Conservation (phyloP, 2,329 filamentous ascomycete species). For the Aschersonia sp. region DNA sequence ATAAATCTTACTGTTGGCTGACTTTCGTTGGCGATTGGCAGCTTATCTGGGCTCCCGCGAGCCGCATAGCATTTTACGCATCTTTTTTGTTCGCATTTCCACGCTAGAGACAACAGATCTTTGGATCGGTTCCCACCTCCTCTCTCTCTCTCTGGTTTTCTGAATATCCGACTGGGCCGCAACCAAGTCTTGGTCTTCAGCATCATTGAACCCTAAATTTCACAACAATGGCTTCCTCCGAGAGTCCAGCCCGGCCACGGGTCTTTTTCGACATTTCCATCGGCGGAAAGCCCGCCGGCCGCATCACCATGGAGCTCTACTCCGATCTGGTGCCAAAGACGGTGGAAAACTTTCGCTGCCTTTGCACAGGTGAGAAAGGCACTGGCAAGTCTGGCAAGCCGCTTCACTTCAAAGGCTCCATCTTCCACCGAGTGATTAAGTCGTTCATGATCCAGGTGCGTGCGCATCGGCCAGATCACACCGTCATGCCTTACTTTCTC, state of each 20-base stretch:
- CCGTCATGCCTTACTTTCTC: neutral
- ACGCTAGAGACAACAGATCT: too few relatives aligned
- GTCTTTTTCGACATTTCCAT: conserved; percentile 93
- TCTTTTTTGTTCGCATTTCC: too few relatives aligned
- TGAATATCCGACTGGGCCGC: neutral
- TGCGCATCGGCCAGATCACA: neutral
- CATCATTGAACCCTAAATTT: neutral
- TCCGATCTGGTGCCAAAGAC: conserved; percentile 76
- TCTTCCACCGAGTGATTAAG: conserved; percentile 96
- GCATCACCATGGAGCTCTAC: conserved; percentile 77
- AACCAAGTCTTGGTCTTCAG: neutral
- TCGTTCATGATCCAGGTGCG: conserved; percentile 71
- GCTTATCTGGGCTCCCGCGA: too few relatives aligned
- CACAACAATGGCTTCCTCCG: conserved; percentile 23
- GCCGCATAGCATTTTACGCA: too few relatives aligned
- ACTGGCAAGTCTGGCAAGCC: conserved; percentile 67
- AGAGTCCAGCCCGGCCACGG: conserved; percentile 45
- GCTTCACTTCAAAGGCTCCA: conserved; percentile 83
- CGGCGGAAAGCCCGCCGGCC: conserved; percentile 57
- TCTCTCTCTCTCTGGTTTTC: neutral
- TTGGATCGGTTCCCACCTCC: too few relatives aligned
- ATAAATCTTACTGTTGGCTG: too few relatives aligned
- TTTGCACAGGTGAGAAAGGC: conserved; percentile 94
- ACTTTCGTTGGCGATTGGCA: too few relatives aligned
- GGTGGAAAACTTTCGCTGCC: conserved; percentile 85